A percentile compares a stretch with the other conserved stretches of the same genome.
These are phyloP conservation scores for Pyrus bretschneideri DNA, from an alignment of 306 rosid genomes.

Conservation along the genomic window DNA sequence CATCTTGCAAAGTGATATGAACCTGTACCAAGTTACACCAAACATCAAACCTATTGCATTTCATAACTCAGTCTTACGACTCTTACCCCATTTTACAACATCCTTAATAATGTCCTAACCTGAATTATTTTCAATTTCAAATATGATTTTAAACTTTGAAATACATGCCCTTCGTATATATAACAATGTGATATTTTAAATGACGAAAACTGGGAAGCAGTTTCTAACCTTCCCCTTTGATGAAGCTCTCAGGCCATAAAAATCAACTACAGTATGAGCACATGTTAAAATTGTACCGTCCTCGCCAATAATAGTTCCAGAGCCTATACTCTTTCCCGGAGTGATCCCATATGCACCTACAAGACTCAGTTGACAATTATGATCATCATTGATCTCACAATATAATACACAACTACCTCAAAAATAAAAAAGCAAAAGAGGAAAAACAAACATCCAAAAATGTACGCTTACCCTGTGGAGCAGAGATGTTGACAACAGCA, in stretches of 20 bases:
- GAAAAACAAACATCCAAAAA: not conserved
- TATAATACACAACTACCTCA: not conserved
- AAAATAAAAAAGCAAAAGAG: not conserved
- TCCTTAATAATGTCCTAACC: not conserved
- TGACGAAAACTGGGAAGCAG: not conserved
- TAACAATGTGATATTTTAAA: not conserved
- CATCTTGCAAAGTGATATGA: conserved; percentile 86
- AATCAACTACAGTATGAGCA: conserved; percentile 74
- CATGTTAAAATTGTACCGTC: conserved; percentile 89
- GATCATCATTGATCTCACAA: not conserved
- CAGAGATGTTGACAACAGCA: conserved; percentile 74
- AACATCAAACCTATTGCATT: not conserved
- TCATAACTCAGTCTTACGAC: not conserved
- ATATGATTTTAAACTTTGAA: not conserved
- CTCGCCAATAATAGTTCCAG: conserved; percentile 76
- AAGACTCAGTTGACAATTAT: not conserved
- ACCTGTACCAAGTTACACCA: conserved; percentile 34
- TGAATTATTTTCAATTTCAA: too few relatives aligned
- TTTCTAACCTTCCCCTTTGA: conserved; percentile 70
- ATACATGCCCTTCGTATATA: not conserved
- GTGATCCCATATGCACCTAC: conserved; percentile 45
- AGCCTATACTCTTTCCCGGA: conserved; percentile 51
- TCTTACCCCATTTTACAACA: not conserved
- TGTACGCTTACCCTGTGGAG: conserved; percentile 44
- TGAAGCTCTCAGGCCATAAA: conserved; percentile 42